phyloP scores from a whole-genome alignment of 208 protist genomes.

The Leishmania arabica region DNA sequence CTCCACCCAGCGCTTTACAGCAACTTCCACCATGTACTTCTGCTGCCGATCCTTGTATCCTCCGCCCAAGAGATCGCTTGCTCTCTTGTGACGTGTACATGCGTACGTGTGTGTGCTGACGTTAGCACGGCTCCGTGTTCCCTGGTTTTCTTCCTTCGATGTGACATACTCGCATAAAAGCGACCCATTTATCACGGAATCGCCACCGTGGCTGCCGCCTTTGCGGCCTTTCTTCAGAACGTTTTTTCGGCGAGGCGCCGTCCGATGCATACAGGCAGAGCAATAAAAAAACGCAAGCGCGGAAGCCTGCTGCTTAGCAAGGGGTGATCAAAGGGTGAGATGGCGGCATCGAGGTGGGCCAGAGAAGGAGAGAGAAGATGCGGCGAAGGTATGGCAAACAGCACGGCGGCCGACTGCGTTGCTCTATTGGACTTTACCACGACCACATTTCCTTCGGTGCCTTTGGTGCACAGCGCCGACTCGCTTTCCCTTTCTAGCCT shows the following conservation, averaged over 20 bases:
- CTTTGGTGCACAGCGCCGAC: neutral
- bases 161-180: neutral
- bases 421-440: neutral
- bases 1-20: neutral
- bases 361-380: neutral
- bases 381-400: neutral
- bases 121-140: neutral
- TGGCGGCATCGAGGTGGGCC: neutral
- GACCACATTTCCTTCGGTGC: neutral
- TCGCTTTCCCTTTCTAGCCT: neutral
- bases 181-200: neutral
- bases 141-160: slow-evolving; percentile 3
- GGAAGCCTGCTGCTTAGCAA: neutral
- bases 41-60: neutral
- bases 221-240: neutral
- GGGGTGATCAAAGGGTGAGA: neutral
- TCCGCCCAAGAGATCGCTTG: neutral
- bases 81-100: neutral
- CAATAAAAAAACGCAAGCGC: neutral
- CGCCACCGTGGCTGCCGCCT: neutral
- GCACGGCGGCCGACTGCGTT: neutral
- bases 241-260: neutral
- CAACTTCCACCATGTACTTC: neutral
- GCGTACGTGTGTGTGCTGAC: neutral
- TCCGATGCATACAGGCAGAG: neutral